Evolutionary conservation across 306 rosid genomes (phyloP).

Genomic region (Lathyrus aphaca): DNA sequence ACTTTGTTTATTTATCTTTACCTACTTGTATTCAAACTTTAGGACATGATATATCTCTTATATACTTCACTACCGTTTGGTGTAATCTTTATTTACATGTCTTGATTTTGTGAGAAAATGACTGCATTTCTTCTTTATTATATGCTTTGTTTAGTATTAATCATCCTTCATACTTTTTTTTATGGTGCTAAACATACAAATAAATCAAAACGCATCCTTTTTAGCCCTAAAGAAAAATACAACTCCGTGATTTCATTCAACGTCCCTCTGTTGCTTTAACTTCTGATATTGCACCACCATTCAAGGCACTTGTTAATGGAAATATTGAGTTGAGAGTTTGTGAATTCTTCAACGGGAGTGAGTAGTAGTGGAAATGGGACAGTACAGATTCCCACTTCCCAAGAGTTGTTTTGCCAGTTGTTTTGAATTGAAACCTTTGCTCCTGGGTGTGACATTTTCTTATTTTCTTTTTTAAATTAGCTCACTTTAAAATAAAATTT

Average conservation of each 20-base stretch:
- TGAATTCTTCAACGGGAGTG: background rate
- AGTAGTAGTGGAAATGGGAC: background rate
- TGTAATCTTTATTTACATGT: constrained; percentile 36
- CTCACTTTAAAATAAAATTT: background rate
- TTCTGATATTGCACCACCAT: background rate
- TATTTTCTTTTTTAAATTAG: background rate
- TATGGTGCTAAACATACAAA: background rate
- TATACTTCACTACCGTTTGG: constrained; percentile 30
- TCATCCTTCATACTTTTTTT: background rate
- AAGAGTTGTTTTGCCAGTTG: background rate
- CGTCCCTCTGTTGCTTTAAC: no score
- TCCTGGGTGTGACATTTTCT: background rate
- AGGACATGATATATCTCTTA: constrained; percentile 18
- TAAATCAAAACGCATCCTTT: background rate
- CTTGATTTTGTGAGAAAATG: background rate
- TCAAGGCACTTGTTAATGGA: background rate
- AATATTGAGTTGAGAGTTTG: background rate
- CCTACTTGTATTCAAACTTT: constrained; percentile 30
- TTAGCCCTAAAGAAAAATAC: background rate
- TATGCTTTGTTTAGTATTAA: background rate
- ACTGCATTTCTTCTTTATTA: constrained; percentile 19
- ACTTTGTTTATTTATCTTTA: constrained; percentile 18
- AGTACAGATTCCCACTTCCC: background rate
- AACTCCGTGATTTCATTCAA: no score
- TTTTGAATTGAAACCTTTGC: background rate